A percentile compares a stretch with the other conserved stretches of the same genome.
Evolutionary conservation across 2,329 filamentous ascomycete species (phyloP).

Genomic region (Aspergillus bombycis): DNA sequence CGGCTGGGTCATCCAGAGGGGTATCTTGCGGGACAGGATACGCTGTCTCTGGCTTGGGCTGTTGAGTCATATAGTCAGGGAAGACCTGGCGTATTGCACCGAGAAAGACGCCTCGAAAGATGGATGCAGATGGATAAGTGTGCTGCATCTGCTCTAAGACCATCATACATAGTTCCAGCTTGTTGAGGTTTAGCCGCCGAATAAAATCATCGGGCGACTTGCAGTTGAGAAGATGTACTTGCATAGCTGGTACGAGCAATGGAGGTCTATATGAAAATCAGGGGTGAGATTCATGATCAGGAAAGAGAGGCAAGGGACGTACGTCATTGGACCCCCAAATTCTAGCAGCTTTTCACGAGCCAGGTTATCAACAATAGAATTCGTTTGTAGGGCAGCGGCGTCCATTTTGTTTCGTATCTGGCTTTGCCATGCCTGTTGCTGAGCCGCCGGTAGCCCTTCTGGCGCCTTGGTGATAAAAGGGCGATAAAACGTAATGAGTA

Average conservation of each 20-base stretch:
- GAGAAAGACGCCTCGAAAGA: conserved; percentile 15
- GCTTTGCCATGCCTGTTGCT: conserved; percentile 25
- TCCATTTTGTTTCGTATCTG: conserved; percentile 27
- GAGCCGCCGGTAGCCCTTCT: conserved; percentile 16
- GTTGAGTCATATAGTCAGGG: not conserved
- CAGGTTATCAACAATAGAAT: conserved; percentile 31
- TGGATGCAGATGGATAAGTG: conserved; percentile 17
- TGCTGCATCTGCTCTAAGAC: conserved; percentile 27
- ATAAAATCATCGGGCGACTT: conserved; percentile 22
- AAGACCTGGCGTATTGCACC: conserved; percentile 15
- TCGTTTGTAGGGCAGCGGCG: conserved; percentile 31
- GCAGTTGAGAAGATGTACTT: conserved; percentile 31
- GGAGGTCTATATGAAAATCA: conserved; percentile 12
- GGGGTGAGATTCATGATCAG: not conserved
- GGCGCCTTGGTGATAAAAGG: conserved; percentile 27
- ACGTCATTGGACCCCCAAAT: conserved; percentile 19
- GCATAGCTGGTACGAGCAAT: conserved; percentile 28
- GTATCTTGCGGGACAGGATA: not conserved
- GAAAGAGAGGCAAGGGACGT: not conserved
- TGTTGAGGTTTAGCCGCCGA: conserved; percentile 24
- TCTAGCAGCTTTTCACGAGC: conserved; percentile 27
- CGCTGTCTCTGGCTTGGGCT: not conserved
- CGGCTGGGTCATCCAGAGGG: not conserved
- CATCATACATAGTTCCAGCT: conserved; percentile 28
- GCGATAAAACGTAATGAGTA: conserved; percentile 35